Base-by-base conservation (phyloP, 2,329 filamentous ascomycete species). In the Aspergillus sp. region DNA sequence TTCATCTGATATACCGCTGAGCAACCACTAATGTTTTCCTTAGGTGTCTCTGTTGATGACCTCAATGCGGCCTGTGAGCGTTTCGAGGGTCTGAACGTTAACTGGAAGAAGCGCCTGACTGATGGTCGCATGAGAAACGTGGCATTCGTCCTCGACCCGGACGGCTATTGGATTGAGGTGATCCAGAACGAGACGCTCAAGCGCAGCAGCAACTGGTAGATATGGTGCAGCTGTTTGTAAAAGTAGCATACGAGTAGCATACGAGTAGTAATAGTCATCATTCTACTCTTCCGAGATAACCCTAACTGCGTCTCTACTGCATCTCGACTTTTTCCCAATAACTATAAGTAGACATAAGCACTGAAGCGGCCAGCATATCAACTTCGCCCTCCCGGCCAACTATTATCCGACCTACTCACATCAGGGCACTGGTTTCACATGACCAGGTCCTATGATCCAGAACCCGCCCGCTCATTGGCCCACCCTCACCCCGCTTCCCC, bases 81-180 rank as follows among this genome's bases (percentile, higher is more conserved):
- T 9, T 90, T 97, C 57, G 93, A 97, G 65, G 80, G 82, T 46
- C 73, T 87, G 62, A 80, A 84, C 4, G 85, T 91, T 46, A 83
- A 79, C 68, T 98, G 89, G 88, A 95, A 95, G 81, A 97, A 97
- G 82, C 79, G 87, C 54, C 76, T 97, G 51, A 94, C 88, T 2
- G 91, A 97, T 53, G 91, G 91, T 2, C 67, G 74, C 42, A 95
- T 96, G 90, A 91, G 87, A 77, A 88, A 93, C 54, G 83, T 97
- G 45, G 93, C 93, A 0, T 97, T 97, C 63, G 71, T 97, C 41
- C 74, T 95, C 42, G 91, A 91, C 57, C 89, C 90, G 0, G 89
- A 95, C 68, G 80, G 79, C 42, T 94, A 94, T 71, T 94, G 86
- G 87, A 78, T 73, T 49, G 80, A 82, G 63, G 68, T 83, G 32